Evolutionary conservation across 2,329 filamentous ascomycete genomes (phyloP), one percentile per base, ranked within the genome.

Genomic region (Onygenales sp.): DNA sequence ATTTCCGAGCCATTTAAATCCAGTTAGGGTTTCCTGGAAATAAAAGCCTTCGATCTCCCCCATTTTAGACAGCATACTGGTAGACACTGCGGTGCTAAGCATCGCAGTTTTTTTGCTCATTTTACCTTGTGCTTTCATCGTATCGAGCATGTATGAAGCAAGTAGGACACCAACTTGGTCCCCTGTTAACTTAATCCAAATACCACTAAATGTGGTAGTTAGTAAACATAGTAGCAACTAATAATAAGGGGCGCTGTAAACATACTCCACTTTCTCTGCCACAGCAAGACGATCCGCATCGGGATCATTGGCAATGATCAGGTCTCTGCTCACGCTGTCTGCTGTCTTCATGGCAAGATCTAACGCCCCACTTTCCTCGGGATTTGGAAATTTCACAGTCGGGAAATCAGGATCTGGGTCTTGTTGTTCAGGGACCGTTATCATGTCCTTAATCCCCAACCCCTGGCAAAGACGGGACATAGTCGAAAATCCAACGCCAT

Each of bases 1-100:
- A 57, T 84, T 84, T 2, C 81, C 82, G 57, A 85, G 76, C 82
- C 82, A 85, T 64, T 85, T 85, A 70, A 85, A 85, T 1, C 82
- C 82, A 0, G 82, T 85, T 33, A 85, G 67, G 0, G 82, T 84
- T 60, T 85, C 82, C 54, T 75, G 71, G 61, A 80, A 83, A 50
- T 76, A 69, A 57, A 84, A 79, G 2, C 77, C 78, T 64, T 79
- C 77, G 17, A 73, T 69, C 32, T 69, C 62, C 1, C 80, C 80
- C 69, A 84, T 78, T 31, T 74, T 74, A 9, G 74, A 70, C 1
- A 85, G 72, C 80, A 85, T 84, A n/a, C 77, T 73, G 0, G 79
- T 82, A 2, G 81, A 84, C 2, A 85, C 82, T 0, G 82, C 80
- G 2, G 80, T 82, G n/a, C 78, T 79, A 1, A 85, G 68, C 71